Percentiles rank a stretch among this genome's conserved stretches.
Evolutionary conservation across 2,329 filamentous ascomycete genomes (phyloP).

Genomic region (Fusarium heterosporum): DNA sequence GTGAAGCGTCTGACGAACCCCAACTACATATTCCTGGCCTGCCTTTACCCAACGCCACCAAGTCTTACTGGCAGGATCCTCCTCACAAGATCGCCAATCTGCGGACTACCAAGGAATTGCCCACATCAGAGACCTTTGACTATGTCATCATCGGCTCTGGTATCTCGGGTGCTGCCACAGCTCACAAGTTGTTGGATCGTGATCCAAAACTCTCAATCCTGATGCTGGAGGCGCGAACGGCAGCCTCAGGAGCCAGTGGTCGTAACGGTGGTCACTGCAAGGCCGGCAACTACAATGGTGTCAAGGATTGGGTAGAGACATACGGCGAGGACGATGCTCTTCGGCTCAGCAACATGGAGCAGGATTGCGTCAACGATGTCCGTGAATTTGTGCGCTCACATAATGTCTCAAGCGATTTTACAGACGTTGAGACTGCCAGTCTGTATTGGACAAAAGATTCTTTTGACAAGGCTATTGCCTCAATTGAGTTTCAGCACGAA

Average conservation of each 20-base stretch:
- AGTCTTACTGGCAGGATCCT: constrained; percentile 31
- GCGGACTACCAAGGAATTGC: constrained; percentile 21
- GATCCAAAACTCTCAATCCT: constrained; percentile 19
- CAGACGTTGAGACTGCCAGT: constrained; percentile 20
- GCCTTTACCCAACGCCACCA: constrained; percentile 27
- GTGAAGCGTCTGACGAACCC: constrained; percentile 2
- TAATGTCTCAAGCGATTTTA: constrained; percentile 31
- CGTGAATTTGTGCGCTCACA: constrained; percentile 25
- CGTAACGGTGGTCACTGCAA: constrained; percentile 28
- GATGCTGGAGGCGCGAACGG: constrained; percentile 27
- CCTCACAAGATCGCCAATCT: constrained; percentile 32
- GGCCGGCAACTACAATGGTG: constrained; percentile 15
- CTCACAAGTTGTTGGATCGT: constrained; percentile 26
- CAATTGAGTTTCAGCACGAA: constrained; percentile 19
- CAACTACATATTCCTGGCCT: constrained; percentile 24
- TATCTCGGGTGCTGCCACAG: constrained; percentile 27
- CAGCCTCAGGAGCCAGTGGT: constrained; percentile 21
- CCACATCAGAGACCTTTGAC: constrained; percentile 16
- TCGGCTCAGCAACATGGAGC: constrained; percentile 27
- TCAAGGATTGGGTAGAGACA: constrained; percentile 18
- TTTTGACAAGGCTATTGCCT: constrained; percentile 19
- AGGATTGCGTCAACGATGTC: constrained; percentile 28
- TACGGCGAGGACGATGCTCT: constrained; percentile 29
- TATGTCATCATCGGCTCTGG: constrained; percentile 34
- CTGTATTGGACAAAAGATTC: constrained; percentile 32